Base-by-base conservation (phyloP, 192 early-diverging fungal species). In the Chytriomyces hyalinus region DNA sequence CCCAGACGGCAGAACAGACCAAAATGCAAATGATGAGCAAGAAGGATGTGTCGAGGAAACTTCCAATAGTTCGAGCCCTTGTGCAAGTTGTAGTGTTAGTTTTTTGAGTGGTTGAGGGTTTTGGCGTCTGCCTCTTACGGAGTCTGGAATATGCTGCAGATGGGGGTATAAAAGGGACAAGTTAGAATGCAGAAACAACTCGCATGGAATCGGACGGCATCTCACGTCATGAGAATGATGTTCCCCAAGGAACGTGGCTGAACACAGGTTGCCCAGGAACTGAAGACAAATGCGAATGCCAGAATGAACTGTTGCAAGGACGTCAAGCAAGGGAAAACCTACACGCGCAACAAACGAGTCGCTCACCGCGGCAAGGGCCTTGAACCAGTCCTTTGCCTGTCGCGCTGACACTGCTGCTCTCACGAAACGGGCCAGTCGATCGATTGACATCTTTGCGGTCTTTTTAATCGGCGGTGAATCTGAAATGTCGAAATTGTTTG, bases 31-130 rank as follows among this genome's bases (percentile, higher is more conserved):
- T 26, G 22, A 50, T 36, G 6, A 72, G 20, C 11, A 72, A 8
- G 36, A 71, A 6, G 49, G 70, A 10, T 46, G 69, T 13, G 57
- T 78, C 61, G 46, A 78, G 77, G 60, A 72, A 78, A 17, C 20
- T 50, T 24, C 77, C 77, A 24, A 78, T 62, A 22, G 77, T 78
- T 43, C 59, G 46, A 44, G 77, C 67, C 10, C 76, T 78, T 20
- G 15, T 44, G 46, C 43, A 49, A 36, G 36, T 36, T 36, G 36
- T 2, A 36, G 36, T 36, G 36, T 36, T 36, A 36, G 36, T 36
- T 36, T 36, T 36, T 36, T 36, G 36, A 36, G 36, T 36, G 36
- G 36, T 36, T 36, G 22, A 13, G 24, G 17, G 28, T 10, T 67
- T 36, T 6, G 17, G 17, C 7, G 24, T 26, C 1, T 46, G 47